A percentile compares a stretch with the other conserved stretches of the same genome.
These are phyloP conservation scores for Neocallimastix lanati DNA, from an alignment of 192 early-diverging fungal genomes.

Conservation along the genomic window DNA sequence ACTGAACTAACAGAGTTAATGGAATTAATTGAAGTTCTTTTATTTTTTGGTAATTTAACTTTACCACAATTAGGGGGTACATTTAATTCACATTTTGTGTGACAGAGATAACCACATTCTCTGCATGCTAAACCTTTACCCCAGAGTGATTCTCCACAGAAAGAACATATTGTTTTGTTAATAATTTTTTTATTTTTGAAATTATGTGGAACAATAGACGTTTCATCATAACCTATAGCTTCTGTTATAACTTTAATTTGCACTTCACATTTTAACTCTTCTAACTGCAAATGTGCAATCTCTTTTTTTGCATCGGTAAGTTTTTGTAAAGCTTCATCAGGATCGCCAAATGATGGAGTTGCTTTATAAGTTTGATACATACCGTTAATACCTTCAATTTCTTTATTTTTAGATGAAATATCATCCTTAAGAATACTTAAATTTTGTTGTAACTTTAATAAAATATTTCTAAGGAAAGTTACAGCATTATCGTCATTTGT, in stretches of 20 bases:
- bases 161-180: background rate
- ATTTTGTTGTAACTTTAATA: background rate
- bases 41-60: background rate
- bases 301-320: background rate
- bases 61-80: background rate
- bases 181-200: background rate
- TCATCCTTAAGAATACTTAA: background rate
- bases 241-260: background rate
- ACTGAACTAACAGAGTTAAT: too few species aligned
- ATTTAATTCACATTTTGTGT: background rate
- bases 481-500: background rate
- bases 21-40: background rate
- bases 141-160: background rate
- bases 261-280: background rate
- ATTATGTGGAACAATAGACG: background rate
- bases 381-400: background rate
- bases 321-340: background rate
- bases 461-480: background rate
- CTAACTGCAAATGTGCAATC: background rate
- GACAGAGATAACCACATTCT: background rate
- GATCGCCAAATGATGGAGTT: background rate
- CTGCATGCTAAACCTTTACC: background rate
- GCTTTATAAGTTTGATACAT: background rate
- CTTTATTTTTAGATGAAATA: background rate
- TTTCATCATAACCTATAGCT: background rate